Conservation (phyloP, 2,329 filamentous ascomycete genomes). For the Cryphonectria japonica region DNA sequence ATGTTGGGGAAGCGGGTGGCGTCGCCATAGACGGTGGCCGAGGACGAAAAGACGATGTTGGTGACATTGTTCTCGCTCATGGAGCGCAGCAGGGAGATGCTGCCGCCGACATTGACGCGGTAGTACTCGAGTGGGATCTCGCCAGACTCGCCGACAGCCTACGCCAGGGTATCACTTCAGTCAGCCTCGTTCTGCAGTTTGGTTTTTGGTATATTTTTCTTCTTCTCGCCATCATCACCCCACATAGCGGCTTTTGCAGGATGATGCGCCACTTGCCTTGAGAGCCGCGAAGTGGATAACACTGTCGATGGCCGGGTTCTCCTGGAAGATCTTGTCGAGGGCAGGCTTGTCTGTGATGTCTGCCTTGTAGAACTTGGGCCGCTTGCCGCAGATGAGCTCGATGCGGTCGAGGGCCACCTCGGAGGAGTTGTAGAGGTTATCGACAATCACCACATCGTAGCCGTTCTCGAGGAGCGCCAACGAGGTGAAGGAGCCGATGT, state of each 20-base stretch:
- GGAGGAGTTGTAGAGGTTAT: slow-evolving; percentile 97
- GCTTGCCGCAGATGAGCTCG: slow-evolving; percentile 88
- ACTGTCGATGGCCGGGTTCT: slow-evolving; percentile 92
- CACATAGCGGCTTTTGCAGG: neutral
- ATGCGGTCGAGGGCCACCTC: slow-evolving; percentile 91
- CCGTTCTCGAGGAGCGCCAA: slow-evolving; percentile 89
- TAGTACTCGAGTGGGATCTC: slow-evolving; percentile 98
- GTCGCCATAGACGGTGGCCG: slow-evolving; percentile 97
- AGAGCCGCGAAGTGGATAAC: slow-evolving; percentile 98
- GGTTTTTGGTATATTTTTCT: neutral
- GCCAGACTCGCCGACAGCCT: slow-evolving; percentile 94
- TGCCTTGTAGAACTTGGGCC: slow-evolving; percentile 79
- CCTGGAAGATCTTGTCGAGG: slow-evolving; percentile 84
- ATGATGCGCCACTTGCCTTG: slow-evolving; percentile 65
- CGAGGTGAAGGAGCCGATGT: slow-evolving; percentile 97
- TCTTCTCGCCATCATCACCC: neutral
- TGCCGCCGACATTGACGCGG: slow-evolving; percentile 92
- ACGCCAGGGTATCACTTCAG: slow-evolving; percentile 13
- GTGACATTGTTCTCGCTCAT: slow-evolving; percentile 90
- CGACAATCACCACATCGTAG: slow-evolving; percentile 95
- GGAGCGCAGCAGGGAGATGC: slow-evolving; percentile 79
- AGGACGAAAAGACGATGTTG: slow-evolving; percentile 99
- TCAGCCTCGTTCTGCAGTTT: neutral
- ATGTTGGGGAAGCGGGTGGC: slow-evolving; percentile 95
- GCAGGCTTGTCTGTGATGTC: slow-evolving; percentile 86